Evolutionary conservation across 2,329 filamentous ascomycete species (phyloP), one percentile per base, ranked within the genome.

Genomic region (Cercospora janseana): DNA sequence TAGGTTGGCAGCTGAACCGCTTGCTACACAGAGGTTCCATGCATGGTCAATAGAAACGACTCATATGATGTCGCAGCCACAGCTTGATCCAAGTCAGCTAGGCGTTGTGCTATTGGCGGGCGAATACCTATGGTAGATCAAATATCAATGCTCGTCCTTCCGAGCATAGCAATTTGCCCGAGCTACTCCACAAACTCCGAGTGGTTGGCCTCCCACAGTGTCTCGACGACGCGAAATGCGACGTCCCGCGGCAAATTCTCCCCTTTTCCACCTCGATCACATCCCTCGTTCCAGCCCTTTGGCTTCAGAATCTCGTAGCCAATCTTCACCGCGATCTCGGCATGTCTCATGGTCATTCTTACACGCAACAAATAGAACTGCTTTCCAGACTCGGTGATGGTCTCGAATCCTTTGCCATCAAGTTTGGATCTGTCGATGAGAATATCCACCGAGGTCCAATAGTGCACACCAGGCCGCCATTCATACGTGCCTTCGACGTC

Each of bases 251-350:
- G 27, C 23, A 40, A 18, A 2, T 9, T n/a, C 38, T 38, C 32
- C 10, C 21, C 31, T 6, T 34, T 9, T 2, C 4, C 35, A 9
- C 0, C 35, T 0, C 5, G 4, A 4, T 24, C 37, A 10, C 24
- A 10, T n/a, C n/a, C n/a, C n/a, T 41, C 13, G 13, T 24, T 16
- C 8, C 20, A 35, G 3, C 18, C 47, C 10, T 23, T 13, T 9
- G 49, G 43, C 32, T 45, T 35, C 15, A 53, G 24, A 4, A 53
- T 18, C 10, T 53, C n/a, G 41, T 40, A 52, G 0, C 35, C 46
- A 8, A 53, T 26, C 34, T 34, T 35, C 32, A 56, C 29, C 12
- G 35, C 49, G 1, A 49, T 13, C 6, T 16, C 41, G 6, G 16
- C 9, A n/a, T 38, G 13, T 2, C 34, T 10, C 10, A 38, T 6